phyloP scores from a whole-genome alignment of 2,329 filamentous ascomycete species.

The Parascedosporium putredinis region DNA sequence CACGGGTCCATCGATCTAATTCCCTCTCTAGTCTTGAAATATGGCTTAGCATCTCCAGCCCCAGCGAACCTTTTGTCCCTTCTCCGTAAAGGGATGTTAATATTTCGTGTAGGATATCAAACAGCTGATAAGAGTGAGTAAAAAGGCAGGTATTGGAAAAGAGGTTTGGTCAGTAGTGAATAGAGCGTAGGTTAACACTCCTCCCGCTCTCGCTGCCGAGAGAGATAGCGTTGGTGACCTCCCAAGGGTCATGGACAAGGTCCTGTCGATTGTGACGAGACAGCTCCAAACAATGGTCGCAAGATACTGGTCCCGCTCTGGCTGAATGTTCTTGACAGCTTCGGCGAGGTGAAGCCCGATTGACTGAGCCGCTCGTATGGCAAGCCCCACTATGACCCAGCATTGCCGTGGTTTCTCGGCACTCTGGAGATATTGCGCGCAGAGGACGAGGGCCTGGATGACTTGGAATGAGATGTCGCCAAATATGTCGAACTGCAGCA shows the following conservation, averaged over 20 bases:
- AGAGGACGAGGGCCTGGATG: not conserved
- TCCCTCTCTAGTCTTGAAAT: constrained; percentile 1
- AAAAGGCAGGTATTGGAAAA: not conserved
- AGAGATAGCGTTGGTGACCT: constrained; percentile 1
- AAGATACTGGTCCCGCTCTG: not conserved
- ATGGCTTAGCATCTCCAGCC: not conserved
- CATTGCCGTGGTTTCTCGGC: constrained; percentile 4
- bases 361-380: not conserved
- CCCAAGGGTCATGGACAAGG: constrained; percentile 3
- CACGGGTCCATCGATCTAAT: not conserved
- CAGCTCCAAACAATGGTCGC: not conserved
- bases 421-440: not conserved
- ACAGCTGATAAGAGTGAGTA: constrained; percentile 1
- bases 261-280: constrained; percentile 2
- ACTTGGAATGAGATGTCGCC: not conserved
- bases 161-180: not conserved
- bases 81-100: not conserved
- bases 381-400: constrained; percentile 1
- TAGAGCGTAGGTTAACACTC: not conserved
- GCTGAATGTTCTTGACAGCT: not conserved
- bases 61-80: not conserved
- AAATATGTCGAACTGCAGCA: constrained; percentile 4
- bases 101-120: constrained; percentile 5
- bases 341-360: constrained; percentile 2
- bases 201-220: not conserved